Base-by-base conservation (phyloP, 1,284 basidiomycete species). In the Austroboletus niveus region DNA sequence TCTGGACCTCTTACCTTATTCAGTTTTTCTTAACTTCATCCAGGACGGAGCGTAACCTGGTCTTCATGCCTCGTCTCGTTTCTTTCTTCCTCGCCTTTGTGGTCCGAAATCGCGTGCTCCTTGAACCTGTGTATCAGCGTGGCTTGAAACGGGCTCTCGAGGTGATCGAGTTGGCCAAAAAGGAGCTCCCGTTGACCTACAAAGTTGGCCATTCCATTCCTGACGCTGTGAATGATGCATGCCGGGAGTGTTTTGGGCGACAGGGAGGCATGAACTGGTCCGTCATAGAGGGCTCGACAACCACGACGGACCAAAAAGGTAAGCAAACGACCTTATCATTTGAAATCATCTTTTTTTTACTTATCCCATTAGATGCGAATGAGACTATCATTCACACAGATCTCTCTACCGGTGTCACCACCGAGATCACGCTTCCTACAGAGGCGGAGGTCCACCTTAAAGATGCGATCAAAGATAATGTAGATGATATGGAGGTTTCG, bases 51-150 rank as follows among this genome's bases (percentile, higher is more conserved):
- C 62, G 62, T 9, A 74, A 76, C 56, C 64, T 80, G 30, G 54
- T 67, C 31, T 73, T 76, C 50, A 69, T 76, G 3, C 86, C 87
- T 3, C 77, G 75, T 36, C 70, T 90, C 8, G 51, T 87, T 2
- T 65, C 60, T 1, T 87, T 85, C 64, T 89, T 87, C 69, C 51
- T 88, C 30, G 65, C 76, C 14, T 89, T 80, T 61, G 61, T 89
- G 35, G 49, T 85, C 12, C 78, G 82, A 22, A 83, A 79, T 60
- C 64, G 71, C n/a, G 76, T 81, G 20, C 71, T 88, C 38, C 75
- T 74, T 41, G 65, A 73, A 52, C 36, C 61, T 0, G 32, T 43
- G 3, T 65, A 72, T 48, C 76, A 81, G 47, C 69, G 72, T 2
- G 71, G 69, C 4, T 66, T 89, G 47, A 70, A 71, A 34, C 69